Conservation (phyloP, 2,329 filamentous ascomycete genomes). For the Cryphonectria japonica region DNA sequence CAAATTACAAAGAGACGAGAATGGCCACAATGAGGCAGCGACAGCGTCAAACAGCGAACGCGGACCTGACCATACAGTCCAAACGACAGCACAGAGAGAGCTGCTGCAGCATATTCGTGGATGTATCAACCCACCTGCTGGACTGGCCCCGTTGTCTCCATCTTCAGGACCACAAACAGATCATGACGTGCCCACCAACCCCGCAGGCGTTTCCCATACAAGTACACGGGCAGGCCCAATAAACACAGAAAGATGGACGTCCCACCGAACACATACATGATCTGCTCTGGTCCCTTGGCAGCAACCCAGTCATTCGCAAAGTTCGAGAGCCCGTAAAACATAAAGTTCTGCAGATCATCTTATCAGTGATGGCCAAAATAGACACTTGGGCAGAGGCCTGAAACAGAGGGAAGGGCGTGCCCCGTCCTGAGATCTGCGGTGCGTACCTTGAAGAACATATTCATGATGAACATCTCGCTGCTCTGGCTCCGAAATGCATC, state of each 20-base stretch:
- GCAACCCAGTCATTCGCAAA: conserved; percentile 48
- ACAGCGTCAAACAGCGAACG: too few relatives aligned
- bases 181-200: conserved; percentile 14
- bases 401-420: too few relatives aligned
- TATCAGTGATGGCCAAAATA: background rate
- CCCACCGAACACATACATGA: conserved; percentile 44
- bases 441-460: conserved; percentile 48
- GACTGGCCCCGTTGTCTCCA: conserved; percentile 20
- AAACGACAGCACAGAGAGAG: background rate
- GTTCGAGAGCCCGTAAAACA: conserved; percentile 27
- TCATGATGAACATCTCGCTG: conserved; percentile 47
- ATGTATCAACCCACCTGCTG: conserved; percentile 28
- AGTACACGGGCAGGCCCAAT: conserved; percentile 14
- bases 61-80: too few relatives aligned
- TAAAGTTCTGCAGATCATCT: background rate
- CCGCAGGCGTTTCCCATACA: conserved; percentile 23
- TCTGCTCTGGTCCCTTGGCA: conserved; percentile 38
- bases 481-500: conserved; percentile 46
- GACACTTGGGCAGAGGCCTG: too few relatives aligned
- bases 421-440: too few relatives aligned
- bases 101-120: background rate
- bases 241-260: conserved; percentile 18
- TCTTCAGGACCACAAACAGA: background rate
- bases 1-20: too few relatives aligned
- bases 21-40: too few relatives aligned